phyloP scores from a whole-genome alignment of 495 filamentous ascomycete species.

The Melanomma pulvis-pyrius region DNA sequence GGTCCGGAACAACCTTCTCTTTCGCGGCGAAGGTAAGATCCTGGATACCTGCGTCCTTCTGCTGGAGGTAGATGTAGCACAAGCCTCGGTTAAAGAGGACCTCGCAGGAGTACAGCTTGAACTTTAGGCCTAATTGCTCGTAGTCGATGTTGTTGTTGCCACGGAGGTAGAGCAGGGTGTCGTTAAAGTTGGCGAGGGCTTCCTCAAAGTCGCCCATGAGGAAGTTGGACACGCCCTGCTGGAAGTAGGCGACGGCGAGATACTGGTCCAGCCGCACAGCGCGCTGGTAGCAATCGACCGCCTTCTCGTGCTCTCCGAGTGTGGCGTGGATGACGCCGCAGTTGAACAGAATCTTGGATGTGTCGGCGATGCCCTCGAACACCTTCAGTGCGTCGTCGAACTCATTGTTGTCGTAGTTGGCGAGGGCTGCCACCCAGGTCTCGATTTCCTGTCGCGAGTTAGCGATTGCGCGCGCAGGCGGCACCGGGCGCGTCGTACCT shows the following conservation, averaged over 20 bases:
- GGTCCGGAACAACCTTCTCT: slow-evolving; percentile 92
- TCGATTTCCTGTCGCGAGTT: slow-evolving; percentile 82
- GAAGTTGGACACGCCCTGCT: slow-evolving; percentile 98
- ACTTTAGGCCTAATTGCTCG: slow-evolving; percentile 92
- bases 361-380: slow-evolving; percentile 88
- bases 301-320: slow-evolving; percentile 92
- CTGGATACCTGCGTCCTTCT: slow-evolving; percentile 85
- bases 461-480: slow-evolving; percentile 10
- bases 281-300: slow-evolving; percentile 91
- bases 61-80: slow-evolving; percentile 95
- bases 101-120: slow-evolving; percentile 96
- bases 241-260: slow-evolving; percentile 96
- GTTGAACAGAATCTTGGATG: slow-evolving; percentile 98
- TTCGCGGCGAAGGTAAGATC: slow-evolving; percentile 92
- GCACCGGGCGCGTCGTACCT: slow-evolving; percentile 26
- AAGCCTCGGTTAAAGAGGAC: slow-evolving; percentile 97
- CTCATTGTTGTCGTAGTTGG: slow-evolving; percentile 92
- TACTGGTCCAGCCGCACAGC: slow-evolving; percentile 89
- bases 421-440: slow-evolving; percentile 92
- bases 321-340: slow-evolving; percentile 98
- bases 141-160: slow-evolving; percentile 98
- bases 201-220: slow-evolving; percentile 96
- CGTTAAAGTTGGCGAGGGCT: slow-evolving; percentile 97
- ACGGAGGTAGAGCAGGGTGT: slow-evolving; percentile 90
- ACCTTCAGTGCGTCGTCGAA: slow-evolving; percentile 82